phyloP scores from a whole-genome alignment of 2,329 filamentous ascomycete genomes.

The Eutypa lata region DNA sequence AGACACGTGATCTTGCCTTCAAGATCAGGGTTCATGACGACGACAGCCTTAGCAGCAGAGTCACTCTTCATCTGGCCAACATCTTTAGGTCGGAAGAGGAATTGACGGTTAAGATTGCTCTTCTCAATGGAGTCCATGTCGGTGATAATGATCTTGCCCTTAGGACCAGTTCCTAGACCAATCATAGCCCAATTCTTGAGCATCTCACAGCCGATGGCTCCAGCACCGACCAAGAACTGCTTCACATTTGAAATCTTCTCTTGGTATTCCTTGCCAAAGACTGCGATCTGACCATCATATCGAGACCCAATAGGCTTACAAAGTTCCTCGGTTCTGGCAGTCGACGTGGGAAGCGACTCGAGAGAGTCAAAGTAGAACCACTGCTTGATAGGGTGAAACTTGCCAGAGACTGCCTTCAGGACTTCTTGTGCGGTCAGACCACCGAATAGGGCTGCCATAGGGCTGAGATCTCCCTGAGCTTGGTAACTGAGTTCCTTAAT shows the following conservation, averaged over 20 bases:
- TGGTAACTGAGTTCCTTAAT: conserved; percentile 93
- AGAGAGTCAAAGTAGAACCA: conserved; percentile 98
- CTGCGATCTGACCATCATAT: conserved; percentile 96
- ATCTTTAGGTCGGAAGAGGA: conserved; percentile 89
- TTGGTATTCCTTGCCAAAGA: conserved; percentile 91
- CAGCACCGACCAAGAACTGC: conserved; percentile 92
- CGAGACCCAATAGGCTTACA: conserved; percentile 83
- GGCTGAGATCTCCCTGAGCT: conserved; percentile 83
- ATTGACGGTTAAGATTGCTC: conserved; percentile 97
- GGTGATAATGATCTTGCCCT: conserved; percentile 87
- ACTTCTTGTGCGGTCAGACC: conserved; percentile 92
- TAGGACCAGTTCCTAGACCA: conserved; percentile 81
- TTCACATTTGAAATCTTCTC: conserved; percentile 88
- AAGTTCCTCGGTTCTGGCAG: conserved; percentile 74
- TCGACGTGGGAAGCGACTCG: conserved; percentile 82
- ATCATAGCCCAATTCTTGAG: conserved; percentile 99
- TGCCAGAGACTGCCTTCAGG: conserved; percentile 93
- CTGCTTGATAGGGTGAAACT: conserved; percentile 93
- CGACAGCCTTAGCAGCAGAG: conserved; percentile 82
- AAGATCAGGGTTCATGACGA: conserved; percentile 93
- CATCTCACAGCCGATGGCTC: conserved; percentile 98
- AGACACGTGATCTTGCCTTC: conserved; percentile 79
- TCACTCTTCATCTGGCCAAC: conserved; percentile 97
- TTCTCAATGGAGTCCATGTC: conserved; percentile 99
- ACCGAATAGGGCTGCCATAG: conserved; percentile 93